Conservation (phyloP, 495 filamentous ascomycete species). For the Cudoniella acicularis region DNA sequence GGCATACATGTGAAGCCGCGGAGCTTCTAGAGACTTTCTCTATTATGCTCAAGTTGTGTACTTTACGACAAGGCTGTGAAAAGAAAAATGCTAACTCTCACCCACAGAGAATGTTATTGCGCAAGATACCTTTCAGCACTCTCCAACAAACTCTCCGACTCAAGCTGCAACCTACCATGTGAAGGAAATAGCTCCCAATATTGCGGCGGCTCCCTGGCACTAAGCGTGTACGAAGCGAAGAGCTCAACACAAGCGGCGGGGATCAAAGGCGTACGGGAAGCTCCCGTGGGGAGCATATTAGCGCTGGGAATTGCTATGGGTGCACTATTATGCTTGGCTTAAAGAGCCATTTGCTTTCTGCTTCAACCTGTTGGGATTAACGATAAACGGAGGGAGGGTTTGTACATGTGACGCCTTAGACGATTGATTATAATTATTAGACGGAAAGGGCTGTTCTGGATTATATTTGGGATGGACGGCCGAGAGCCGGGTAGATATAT, state of each 20-base stretch:
- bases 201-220: slow-evolving; percentile 42
- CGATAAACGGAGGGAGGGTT: background rate
- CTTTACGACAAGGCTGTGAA: too few relatives aligned
- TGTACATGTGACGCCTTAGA: background rate
- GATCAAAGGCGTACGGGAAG: slow-evolving; percentile 1
- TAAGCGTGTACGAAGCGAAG: slow-evolving; percentile 31
- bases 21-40: too few relatives aligned
- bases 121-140: slow-evolving; percentile 32
- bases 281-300: slow-evolving; percentile 11
- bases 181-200: slow-evolving; percentile 37
- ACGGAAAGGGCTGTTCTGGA: background rate
- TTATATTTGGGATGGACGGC: background rate
- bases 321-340: slow-evolving; percentile 13
- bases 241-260: slow-evolving; percentile 6
- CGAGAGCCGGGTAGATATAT: background rate
- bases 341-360: background rate
- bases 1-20: too few relatives aligned
- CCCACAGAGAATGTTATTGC: slow-evolving; percentile 48
- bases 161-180: slow-evolving; percentile 39
- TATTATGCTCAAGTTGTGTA: too few relatives aligned
- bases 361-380: background rate
- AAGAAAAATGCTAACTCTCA: background rate
- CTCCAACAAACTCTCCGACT: slow-evolving; percentile 31
- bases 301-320: slow-evolving; percentile 23
- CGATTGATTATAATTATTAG: background rate